A percentile compares a stretch with the other conserved stretches of the same genome.
phyloP scores from a whole-genome alignment of 352 stramenopile genomes.

The Pythium vanterpoolii region DNA sequence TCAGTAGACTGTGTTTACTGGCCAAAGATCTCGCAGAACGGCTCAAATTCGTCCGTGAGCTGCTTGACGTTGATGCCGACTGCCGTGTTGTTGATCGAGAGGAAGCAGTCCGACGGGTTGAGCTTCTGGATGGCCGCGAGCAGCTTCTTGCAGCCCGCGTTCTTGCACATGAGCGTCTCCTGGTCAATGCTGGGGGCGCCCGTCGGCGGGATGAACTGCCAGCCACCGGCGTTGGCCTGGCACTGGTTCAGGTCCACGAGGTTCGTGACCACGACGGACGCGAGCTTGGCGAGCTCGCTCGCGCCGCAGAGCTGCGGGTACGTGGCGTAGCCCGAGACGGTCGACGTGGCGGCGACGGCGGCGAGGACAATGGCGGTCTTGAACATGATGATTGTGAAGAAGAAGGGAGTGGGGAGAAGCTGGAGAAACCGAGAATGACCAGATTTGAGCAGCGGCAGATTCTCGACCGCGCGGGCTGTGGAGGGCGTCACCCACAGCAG shows the following conservation, averaged over 20 bases:
- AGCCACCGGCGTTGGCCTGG: slow-evolving; percentile 21
- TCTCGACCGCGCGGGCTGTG: neutral
- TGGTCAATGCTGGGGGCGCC: slow-evolving; percentile 22
- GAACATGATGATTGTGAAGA: slow-evolving; percentile 9
- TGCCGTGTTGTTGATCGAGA: slow-evolving; percentile 20
- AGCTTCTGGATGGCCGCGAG: slow-evolving; percentile 22
- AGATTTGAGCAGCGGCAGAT: neutral
- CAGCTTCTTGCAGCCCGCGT: slow-evolving; percentile 24
- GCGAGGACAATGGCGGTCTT: slow-evolving; percentile 15
- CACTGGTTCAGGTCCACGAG: slow-evolving; percentile 18
- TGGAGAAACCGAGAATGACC: slow-evolving; percentile 23
- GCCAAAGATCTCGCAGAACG: slow-evolving; percentile 20
- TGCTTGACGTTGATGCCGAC: slow-evolving; percentile 31
- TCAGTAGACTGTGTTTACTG: too few species aligned
- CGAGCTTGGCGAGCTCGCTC: slow-evolving; percentile 14
- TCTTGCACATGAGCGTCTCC: slow-evolving; percentile 30
- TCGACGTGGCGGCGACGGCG: slow-evolving; percentile 8
- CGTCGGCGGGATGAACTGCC: slow-evolving; percentile 29
- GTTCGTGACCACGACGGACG: slow-evolving; percentile 7
- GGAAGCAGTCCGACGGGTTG: slow-evolving; percentile 28
- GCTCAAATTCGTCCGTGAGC: slow-evolving; percentile 30
- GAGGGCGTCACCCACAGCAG: neutral
- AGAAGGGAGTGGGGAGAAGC: slow-evolving; percentile 8
- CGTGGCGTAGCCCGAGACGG: slow-evolving; percentile 14
- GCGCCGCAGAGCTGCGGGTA: slow-evolving; percentile 8